Percentiles rank a stretch among this genome's conserved stretches.
phyloP scores from a whole-genome alignment of 2,329 filamentous ascomycete species.

The Leptographium flavum region DNA sequence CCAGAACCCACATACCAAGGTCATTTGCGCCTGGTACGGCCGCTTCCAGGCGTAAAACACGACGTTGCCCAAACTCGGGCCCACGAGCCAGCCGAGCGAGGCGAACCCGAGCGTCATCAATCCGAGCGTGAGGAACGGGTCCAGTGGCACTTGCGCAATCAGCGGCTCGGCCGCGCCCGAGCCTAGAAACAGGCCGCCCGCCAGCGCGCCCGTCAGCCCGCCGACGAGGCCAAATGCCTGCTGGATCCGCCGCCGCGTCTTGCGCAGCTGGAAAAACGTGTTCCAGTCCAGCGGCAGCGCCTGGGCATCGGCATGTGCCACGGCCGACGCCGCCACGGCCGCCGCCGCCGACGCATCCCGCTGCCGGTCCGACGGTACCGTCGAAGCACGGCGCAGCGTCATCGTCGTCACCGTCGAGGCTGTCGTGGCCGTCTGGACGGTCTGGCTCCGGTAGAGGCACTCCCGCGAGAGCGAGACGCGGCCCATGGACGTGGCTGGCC shows the following conservation, averaged over 20 bases:
- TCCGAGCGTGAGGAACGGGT: slow-evolving; percentile 76
- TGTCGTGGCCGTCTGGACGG: not conserved
- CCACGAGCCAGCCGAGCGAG: slow-evolving; percentile 76
- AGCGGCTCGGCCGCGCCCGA: slow-evolving; percentile 59
- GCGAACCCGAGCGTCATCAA: slow-evolving; percentile 63
- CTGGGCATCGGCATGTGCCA: slow-evolving; percentile 13
- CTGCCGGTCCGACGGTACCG: not conserved
- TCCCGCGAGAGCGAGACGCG: not conserved
- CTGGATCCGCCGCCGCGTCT: slow-evolving; percentile 71
- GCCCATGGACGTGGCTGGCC: not conserved
- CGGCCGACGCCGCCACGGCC: slow-evolving; percentile 5
- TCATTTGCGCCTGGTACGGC: slow-evolving; percentile 57
- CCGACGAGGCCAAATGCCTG: slow-evolving; percentile 59
- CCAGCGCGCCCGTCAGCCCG: slow-evolving; percentile 45
- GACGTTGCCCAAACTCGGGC: slow-evolving; percentile 66
- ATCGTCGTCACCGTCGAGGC: not conserved
- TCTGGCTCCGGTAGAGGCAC: not conserved
- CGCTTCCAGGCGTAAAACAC: slow-evolving; percentile 67
- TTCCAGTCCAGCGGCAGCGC: slow-evolving; percentile 61
- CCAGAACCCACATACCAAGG: slow-evolving; percentile 41
- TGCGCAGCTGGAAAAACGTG: slow-evolving; percentile 80
- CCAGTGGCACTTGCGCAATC: slow-evolving; percentile 61
- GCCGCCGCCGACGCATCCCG: slow-evolving; percentile 11
- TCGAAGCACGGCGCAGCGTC: not conserved
- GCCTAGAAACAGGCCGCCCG: slow-evolving; percentile 52